Percentiles rank a stretch among this genome's conserved stretches.
phyloP scores from a whole-genome alignment of 2,329 filamentous ascomycete genomes.

The Harringtonia lauricola region DNA sequence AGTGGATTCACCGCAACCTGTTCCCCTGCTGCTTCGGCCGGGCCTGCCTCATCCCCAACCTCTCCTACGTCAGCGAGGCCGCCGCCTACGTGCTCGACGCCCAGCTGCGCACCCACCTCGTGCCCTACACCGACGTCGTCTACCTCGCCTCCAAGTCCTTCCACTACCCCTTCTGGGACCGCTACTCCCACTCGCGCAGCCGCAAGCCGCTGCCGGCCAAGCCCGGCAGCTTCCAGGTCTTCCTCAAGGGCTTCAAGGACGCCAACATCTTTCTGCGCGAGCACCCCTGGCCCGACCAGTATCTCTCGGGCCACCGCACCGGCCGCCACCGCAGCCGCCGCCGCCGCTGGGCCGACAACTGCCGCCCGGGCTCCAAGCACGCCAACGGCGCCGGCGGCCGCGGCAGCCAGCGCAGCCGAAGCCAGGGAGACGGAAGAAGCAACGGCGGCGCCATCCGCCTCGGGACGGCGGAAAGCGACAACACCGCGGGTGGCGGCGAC shows the following conservation, averaged over 20 bases:
- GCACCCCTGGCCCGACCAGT: constrained; percentile 93
- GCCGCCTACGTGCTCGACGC: constrained; percentile 91
- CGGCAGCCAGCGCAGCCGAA: constrained; percentile 30
- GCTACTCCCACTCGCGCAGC: constrained; percentile 76
- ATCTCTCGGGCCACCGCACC: constrained; percentile 57
- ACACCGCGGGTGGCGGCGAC: constrained; percentile 6
- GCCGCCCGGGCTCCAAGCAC: constrained; percentile 48
- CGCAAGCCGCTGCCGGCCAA: constrained; percentile 82
- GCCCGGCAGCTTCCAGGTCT: constrained; percentile 92
- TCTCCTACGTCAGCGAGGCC: constrained; percentile 96
- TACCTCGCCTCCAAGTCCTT: constrained; percentile 93
- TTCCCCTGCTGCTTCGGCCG: constrained; percentile 96
- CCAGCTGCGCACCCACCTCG: constrained; percentile 80
- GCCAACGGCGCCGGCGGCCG: constrained; percentile 43
- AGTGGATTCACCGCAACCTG: constrained; percentile 96
- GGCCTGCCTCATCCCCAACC: constrained; percentile 90
- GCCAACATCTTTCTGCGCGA: constrained; percentile 92
- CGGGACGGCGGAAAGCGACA: not conserved
- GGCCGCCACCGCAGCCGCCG: constrained; percentile 47
- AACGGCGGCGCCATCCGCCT: not conserved
- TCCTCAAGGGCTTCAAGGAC: constrained; percentile 93
- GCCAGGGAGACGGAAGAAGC: not conserved
- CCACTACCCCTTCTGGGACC: constrained; percentile 96
- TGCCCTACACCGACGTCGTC: constrained; percentile 94
- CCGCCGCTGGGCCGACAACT: constrained; percentile 71